Evolutionary conservation across 495 filamentous ascomycete genomes (phyloP).

Genomic region (Pseudevernia furfuracea): DNA sequence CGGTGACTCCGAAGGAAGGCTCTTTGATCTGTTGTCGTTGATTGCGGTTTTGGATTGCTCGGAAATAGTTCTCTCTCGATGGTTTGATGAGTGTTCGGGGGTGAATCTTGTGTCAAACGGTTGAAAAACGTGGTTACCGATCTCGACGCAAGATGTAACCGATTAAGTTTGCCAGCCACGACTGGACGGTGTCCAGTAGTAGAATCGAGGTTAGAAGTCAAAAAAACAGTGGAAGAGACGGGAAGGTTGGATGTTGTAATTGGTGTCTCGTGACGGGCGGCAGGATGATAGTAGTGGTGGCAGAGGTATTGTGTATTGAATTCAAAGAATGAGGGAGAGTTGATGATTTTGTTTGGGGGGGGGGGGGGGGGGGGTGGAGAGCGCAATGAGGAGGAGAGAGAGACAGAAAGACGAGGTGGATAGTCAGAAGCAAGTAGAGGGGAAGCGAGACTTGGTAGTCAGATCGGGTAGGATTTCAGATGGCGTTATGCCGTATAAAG

Average conservation of each 20-base stretch:
- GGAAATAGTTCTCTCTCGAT: neutral
- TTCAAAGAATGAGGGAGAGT: neutral
- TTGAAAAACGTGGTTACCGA: conserved; percentile 13
- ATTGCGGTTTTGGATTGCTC: conserved; percentile 10
- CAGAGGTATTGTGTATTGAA: neutral
- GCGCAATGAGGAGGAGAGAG: neutral
- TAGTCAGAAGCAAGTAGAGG: conserved; percentile 5
- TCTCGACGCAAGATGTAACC: conserved; percentile 16
- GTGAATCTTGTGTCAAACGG: neutral
- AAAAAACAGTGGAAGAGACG: neutral
- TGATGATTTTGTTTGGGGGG: no score
- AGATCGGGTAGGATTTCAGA: conserved; percentile 20
- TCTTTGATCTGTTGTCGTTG: neutral
- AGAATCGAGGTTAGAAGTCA: neutral
- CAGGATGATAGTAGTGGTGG: neutral
- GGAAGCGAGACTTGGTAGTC: conserved; percentile 9
- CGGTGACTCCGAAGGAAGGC: neutral
- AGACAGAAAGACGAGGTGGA: conserved; percentile 1
- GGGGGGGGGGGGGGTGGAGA: no score
- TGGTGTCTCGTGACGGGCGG: neutral
- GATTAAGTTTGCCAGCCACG: conserved; percentile 18
- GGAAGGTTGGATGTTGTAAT: neutral
- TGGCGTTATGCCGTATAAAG: conserved; percentile 17
- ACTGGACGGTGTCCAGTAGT: neutral
- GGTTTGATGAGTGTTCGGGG: neutral